Conservation (phyloP, 2,329 filamentous ascomycete species). For the Scedosporium dehoogii region DNA sequence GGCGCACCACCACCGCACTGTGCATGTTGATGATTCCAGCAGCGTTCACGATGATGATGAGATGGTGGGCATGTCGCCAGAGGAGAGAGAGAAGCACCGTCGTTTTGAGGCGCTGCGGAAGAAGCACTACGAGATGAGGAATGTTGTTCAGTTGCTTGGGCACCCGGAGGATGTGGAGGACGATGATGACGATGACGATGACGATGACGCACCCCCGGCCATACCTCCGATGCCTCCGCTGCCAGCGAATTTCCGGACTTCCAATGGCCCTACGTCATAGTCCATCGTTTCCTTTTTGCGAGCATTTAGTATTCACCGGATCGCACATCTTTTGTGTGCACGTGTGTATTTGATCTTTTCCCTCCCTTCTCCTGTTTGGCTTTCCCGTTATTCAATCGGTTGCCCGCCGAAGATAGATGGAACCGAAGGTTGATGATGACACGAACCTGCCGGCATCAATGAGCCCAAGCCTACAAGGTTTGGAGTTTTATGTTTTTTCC, state of each 20-base stretch:
- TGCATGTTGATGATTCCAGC: constrained; percentile 62
- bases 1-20: constrained; percentile 34
- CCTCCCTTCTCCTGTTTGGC: background rate
- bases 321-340: background rate
- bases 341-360: too few species aligned
- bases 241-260: background rate
- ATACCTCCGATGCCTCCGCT: constrained; percentile 31
- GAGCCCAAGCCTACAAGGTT: background rate
- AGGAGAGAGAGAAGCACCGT: constrained; percentile 83
- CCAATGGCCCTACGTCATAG: constrained; percentile 1
- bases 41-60: constrained; percentile 47
- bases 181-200: constrained; percentile 50
- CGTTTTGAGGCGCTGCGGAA: constrained; percentile 87
- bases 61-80: constrained; percentile 44
- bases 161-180: constrained; percentile 59
- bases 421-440: background rate
- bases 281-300: background rate
- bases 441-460: background rate
- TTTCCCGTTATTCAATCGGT: background rate
- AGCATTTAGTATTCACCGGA: background rate
- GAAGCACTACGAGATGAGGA: constrained; percentile 98
- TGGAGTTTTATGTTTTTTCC: background rate
- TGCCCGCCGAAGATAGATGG: background rate
- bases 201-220: constrained; percentile 25
- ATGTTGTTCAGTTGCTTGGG: constrained; percentile 79